phyloP scores from a whole-genome alignment of 2,329 filamentous ascomycete genomes.

The Fusarium sulawesiense region DNA sequence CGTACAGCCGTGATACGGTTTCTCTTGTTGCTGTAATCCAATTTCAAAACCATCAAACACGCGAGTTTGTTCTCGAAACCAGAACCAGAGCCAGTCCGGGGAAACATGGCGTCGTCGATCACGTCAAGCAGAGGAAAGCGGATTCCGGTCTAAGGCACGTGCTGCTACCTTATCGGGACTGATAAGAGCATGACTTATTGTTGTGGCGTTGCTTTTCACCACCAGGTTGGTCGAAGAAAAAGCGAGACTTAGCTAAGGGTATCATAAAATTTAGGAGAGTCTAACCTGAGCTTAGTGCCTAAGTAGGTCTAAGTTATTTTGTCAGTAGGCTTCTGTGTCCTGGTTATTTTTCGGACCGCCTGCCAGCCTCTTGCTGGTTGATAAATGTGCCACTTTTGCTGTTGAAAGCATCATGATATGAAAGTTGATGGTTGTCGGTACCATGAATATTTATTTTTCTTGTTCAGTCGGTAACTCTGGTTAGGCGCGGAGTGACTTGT shows the following conservation, averaged over 20 bases:
- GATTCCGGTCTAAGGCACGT: constrained; percentile 40
- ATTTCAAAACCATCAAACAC: constrained; percentile 33
- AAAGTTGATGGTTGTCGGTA: neutral
- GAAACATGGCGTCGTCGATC: constrained; percentile 42
- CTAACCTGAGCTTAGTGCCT: no score
- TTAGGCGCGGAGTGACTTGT: neutral
- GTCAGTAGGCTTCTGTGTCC: no score
- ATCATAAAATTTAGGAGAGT: no score
- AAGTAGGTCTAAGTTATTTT: no score
- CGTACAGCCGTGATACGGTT: constrained; percentile 10
- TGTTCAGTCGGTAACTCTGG: neutral
- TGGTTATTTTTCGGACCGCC: no score
- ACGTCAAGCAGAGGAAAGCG: constrained; percentile 36
- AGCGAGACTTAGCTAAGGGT: no score
- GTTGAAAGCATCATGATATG: neutral
- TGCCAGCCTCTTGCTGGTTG: neutral
- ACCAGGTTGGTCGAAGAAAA: no score
- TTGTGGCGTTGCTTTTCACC: neutral
- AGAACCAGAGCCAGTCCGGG: constrained; percentile 29
- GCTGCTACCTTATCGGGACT: constrained; percentile 39
- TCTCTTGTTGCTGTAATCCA: constrained; percentile 19
- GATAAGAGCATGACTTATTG: constrained; percentile 27
- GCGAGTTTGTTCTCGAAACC: constrained; percentile 25
- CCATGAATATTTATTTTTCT: neutral
- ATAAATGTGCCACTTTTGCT: neutral